Conservation (phyloP, 495 filamentous ascomycete species). For the Astrothelium subdiscretum region DNA sequence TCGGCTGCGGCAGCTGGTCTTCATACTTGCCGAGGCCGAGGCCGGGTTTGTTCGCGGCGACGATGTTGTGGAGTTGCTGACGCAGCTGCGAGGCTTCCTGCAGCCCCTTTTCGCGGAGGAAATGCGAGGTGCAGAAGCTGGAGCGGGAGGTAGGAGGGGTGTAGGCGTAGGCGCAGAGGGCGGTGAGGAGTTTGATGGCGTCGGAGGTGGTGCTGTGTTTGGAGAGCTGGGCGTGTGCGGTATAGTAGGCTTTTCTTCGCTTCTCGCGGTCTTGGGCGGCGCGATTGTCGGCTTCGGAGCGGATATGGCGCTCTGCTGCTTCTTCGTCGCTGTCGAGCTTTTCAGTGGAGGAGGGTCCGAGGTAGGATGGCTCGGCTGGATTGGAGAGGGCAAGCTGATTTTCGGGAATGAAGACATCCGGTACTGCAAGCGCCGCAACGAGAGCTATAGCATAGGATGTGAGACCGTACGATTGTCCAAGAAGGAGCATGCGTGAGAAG, state of each 20-base stretch:
- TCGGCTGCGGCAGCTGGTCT: constrained; percentile 52
- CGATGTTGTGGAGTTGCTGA: constrained; percentile 67
- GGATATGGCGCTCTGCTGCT: constrained; percentile 28
- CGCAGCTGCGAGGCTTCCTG: constrained; percentile 77
- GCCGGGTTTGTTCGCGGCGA: constrained; percentile 53
- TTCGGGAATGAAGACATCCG: constrained; percentile 78
- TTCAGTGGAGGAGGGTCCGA: constrained; percentile 15
- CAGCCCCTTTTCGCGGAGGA: constrained; percentile 73
- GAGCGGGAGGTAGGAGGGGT: constrained; percentile 42
- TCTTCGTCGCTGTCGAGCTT: constrained; percentile 21
- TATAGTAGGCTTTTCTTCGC: constrained; percentile 57
- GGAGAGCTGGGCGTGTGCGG: constrained; percentile 66
- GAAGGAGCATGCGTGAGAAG: constrained; percentile 78
- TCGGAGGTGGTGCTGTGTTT: constrained; percentile 74
- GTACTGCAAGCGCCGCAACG: constrained; percentile 77
- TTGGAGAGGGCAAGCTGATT: constrained; percentile 54
- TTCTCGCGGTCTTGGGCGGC: constrained; percentile 45
- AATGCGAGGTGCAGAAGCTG: constrained; percentile 65
- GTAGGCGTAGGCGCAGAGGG: constrained; percentile 72
- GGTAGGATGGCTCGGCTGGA: constrained; percentile 7
- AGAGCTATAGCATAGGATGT: constrained; percentile 80
- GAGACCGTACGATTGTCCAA: constrained; percentile 74
- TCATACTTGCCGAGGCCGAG: constrained; percentile 48
- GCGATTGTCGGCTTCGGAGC: constrained; percentile 53
- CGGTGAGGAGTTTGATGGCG: constrained; percentile 79